phyloP scores from a whole-genome alignment of 441 rosid genomes.

The Pelargonium fulgidum region DNA sequence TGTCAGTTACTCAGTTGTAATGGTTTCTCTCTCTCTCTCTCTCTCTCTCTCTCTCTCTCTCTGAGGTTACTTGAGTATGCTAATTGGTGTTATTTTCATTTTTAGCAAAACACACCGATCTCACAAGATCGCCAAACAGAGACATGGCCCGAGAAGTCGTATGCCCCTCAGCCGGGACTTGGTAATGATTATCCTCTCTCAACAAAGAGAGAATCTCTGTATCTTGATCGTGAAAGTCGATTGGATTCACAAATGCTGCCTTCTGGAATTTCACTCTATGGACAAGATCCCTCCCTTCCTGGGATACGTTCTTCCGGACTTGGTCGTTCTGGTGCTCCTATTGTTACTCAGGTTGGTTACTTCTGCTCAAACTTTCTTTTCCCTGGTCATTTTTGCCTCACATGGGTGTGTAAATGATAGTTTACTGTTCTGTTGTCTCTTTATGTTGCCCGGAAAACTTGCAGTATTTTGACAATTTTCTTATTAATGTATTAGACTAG shows the following conservation, averaged over 20 bases:
- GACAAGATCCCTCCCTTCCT: constrained; percentile 41
- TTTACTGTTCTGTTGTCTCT: too few relatives aligned
- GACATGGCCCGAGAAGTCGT: constrained; percentile 36
- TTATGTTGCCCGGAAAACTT: not conserved
- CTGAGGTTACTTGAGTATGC: not conserved
- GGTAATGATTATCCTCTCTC: constrained; percentile 37
- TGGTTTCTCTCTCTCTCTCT: too few relatives aligned
- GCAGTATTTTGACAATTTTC: not conserved
- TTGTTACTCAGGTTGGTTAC: constrained; percentile 53
- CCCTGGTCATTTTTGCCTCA: too few relatives aligned
- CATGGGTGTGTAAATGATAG: too few relatives aligned
- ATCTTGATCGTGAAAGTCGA: constrained; percentile 43
- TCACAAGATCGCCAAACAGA: constrained; percentile 47
- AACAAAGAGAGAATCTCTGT: constrained; percentile 43
- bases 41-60: too few relatives aligned
- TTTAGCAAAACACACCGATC: constrained; percentile 36
- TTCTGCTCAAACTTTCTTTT: not conserved
- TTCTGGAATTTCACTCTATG: constrained; percentile 42
- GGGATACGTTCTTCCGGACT: constrained; percentile 40
- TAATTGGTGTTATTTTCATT: constrained; percentile 14
- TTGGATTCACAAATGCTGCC: constrained; percentile 39
- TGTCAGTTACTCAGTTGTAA: too few relatives aligned
- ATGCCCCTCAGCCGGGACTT: constrained; percentile 23
- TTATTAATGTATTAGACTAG: not conserved
- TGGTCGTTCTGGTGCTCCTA: constrained; percentile 41